Evolutionary conservation across 139 green algal species (phyloP), one percentile per base, ranked within the genome.

Genomic region (Tetradesmus obliquus): DNA sequence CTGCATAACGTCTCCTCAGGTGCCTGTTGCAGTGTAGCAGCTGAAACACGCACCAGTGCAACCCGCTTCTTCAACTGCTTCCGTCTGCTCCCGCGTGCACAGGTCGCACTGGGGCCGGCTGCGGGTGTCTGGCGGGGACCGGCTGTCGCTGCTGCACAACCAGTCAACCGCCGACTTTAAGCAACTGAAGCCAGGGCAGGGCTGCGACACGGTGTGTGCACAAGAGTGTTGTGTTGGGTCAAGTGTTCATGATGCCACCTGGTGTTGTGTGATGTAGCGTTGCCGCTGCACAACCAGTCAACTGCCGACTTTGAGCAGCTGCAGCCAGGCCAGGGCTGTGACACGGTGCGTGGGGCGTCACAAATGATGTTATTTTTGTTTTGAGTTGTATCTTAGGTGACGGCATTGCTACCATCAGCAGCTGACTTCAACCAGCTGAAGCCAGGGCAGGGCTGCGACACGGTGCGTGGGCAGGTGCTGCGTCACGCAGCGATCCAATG

Each of bases 71-170:
- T 0, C 32, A 45, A 45, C 32, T 45, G 32, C 32, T 45, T 45
- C 0, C 32, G 32, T 45, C 32, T 0, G 32, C 0, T 45, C 32
- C 32, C 32, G 0, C 0, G 32, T 45, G 32, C 32, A 45, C 24
- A 79, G 87, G 60, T 97, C 93, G n/a, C 94, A 98, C 92, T 98
- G 96, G 95, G 95, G 95, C 12, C 93, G 97, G 7, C 22, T 99
- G 54, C 94, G 95, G 0, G 57, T 98, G 74, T 54, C 86, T 1
- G 97, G 97, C 1, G 88, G 91, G 0, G 97, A 93, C 76, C 62
- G 92, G 0, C 57, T 95, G 12, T 76, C 88, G 0, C 96, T 98
- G 72, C 89, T 98, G 55, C 97, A 98, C 71, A 94, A 94, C 76
- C 97, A 98, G 93, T 94, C 92, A 45, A 98, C 96, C 0, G 86